Percentiles rank a stretch among this genome's conserved stretches.
phyloP scores from a whole-genome alignment of 257 asterid species.

The Primulina tabacum region DNA sequence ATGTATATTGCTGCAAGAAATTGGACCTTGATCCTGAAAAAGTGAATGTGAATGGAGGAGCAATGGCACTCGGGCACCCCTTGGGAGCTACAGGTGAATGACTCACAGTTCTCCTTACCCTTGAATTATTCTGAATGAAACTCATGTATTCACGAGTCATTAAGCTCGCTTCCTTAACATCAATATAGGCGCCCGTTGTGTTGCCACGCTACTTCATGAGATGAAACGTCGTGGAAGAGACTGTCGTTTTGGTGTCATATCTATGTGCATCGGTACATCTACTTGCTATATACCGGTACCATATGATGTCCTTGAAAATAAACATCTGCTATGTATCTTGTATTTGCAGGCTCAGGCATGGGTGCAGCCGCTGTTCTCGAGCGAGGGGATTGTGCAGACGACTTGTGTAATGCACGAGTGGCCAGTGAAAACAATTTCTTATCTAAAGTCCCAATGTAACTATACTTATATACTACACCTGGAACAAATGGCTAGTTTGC shows the following conservation, averaged over 20 bases:
- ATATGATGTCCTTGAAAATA: background rate
- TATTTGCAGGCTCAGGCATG: slow-evolving; percentile 75
- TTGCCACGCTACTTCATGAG: slow-evolving; percentile 76
- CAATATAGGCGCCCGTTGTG: slow-evolving; percentile 80
- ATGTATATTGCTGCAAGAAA: slow-evolving; percentile 73
- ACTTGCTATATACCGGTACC: background rate
- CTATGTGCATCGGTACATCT: slow-evolving; percentile 87
- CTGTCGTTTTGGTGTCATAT: slow-evolving; percentile 82
- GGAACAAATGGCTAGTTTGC: background rate
- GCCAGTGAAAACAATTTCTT: slow-evolving; percentile 28
- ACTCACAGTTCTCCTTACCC: background rate
- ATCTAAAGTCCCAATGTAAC: slow-evolving; percentile 41
- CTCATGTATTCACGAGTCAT: background rate
- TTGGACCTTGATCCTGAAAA: slow-evolving; percentile 69
- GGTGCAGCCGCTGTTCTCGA: slow-evolving; percentile 96
- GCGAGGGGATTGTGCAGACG: slow-evolving; percentile 74
- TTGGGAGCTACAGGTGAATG: slow-evolving; percentile 80
- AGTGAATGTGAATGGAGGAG: slow-evolving; percentile 94
- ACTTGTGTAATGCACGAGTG: slow-evolving; percentile 43
- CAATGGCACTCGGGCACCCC: slow-evolving; percentile 95
- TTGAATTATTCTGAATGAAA: too few relatives aligned
- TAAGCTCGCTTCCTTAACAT: background rate
- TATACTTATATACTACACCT: background rate
- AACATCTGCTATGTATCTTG: slow-evolving; percentile 2
- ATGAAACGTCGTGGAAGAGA: slow-evolving; percentile 91